Percentiles rank a stretch among this genome's conserved stretches.
Conservation (phyloP, 1,139 yeast genomes). For the Saccharomyces pastorianus region DNA sequence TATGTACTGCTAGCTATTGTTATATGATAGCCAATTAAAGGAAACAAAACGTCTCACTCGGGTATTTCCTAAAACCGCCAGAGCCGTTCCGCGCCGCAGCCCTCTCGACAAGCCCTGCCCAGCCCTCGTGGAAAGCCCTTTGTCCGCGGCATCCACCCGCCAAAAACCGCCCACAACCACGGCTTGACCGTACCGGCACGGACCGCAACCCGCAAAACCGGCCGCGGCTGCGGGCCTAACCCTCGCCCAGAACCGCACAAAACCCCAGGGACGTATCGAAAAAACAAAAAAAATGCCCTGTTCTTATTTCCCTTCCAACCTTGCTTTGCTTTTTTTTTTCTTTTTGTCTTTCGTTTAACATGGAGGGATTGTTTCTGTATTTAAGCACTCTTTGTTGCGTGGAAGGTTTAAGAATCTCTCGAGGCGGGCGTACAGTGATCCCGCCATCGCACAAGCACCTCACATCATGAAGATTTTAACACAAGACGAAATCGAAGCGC, state of each 20-base stretch:
- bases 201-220: background rate
- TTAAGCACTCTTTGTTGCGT: background rate
- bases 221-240: background rate
- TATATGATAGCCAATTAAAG: background rate
- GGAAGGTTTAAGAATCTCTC: too few relatives aligned
- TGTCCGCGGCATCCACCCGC: background rate
- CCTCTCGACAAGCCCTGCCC: too few relatives aligned
- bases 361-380: background rate
- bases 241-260: background rate
- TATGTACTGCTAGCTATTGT: background rate
- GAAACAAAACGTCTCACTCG: background rate
- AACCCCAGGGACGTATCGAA: background rate
- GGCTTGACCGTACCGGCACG: background rate
- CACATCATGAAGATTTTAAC: conserved; percentile 55
- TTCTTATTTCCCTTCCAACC: background rate
- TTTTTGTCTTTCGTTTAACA: background rate
- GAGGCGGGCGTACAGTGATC: too few relatives aligned
- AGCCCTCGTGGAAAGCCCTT: background rate
- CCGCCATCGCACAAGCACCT: background rate
- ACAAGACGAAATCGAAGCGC: conserved; percentile 58
- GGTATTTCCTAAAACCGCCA: background rate
- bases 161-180: background rate
- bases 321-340: background rate
- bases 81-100: background rate
- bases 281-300: background rate